phyloP scores from a whole-genome alignment of 2,329 filamentous ascomycete genomes.

The Cladobotryum protrusum region DNA sequence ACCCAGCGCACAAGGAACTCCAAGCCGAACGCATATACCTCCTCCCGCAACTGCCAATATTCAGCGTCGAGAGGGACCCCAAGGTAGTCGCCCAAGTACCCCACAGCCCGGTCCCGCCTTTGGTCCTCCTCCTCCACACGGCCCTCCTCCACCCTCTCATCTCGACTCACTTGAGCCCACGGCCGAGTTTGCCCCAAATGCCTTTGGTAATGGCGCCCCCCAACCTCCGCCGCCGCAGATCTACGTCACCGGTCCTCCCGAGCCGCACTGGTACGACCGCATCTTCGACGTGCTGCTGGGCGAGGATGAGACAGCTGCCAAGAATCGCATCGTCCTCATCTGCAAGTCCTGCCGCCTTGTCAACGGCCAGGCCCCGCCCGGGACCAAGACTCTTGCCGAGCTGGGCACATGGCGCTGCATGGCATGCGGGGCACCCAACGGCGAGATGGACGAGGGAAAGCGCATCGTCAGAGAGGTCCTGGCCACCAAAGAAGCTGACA shows the following conservation, averaged over 20 bases:
- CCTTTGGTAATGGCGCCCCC: constrained; percentile 25
- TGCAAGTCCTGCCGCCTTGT: constrained; percentile 78
- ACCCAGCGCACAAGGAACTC: constrained; percentile 14
- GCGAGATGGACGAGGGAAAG: constrained; percentile 68
- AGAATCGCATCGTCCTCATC: constrained; percentile 84
- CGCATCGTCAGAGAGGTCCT: constrained; percentile 65
- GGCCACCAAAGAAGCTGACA: constrained; percentile 8
- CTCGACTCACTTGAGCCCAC: constrained; percentile 31
- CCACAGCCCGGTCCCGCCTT: background rate
- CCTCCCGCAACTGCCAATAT: constrained; percentile 62
- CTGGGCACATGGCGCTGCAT: constrained; percentile 85
- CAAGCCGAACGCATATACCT: constrained; percentile 41
- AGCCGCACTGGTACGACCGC: constrained; percentile 84
- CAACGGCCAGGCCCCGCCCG: constrained; percentile 92
- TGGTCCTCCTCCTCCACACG: constrained; percentile 20
- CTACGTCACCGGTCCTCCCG: constrained; percentile 19
- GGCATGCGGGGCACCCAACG: constrained; percentile 76
- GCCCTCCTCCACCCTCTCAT: constrained; percentile 12
- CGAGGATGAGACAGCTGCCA: constrained; percentile 87
- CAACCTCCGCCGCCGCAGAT: constrained; percentile 22
- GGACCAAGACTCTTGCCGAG: constrained; percentile 68
- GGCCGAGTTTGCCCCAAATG: constrained; percentile 71
- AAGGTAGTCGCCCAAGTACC: constrained; percentile 13
- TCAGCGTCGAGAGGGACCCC: constrained; percentile 32
- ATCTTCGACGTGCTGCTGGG: constrained; percentile 87